Base-by-base conservation (phyloP, 345 rosid species). In the Eucalyptus victrix region DNA sequence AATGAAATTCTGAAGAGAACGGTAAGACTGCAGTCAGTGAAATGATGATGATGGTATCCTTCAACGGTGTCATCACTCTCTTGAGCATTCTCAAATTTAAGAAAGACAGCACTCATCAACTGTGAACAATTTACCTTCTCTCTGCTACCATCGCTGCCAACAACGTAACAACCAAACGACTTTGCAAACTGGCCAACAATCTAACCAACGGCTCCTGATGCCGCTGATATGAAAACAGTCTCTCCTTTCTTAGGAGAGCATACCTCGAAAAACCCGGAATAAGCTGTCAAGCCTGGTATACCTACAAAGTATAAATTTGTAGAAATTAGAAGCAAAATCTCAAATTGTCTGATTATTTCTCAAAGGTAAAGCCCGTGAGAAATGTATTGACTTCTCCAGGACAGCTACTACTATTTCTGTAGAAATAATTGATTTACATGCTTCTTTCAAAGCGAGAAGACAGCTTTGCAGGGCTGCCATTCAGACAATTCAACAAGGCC, bases 141-240 rank as follows among this genome's bases (percentile, higher is more conserved):
- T 88, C 72, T 89, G 89, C 90, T 93, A 69, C 95, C 94, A 21
- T 92, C 95, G 88, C 96, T 94, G 60, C 93, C 96, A 67, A 95
- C 97, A 58, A 94, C 95, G 87, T 93, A 93, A 88, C 96, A 95
- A 40, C 94, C 97, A 89, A 86, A 40, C 34, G 89, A 87, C 90
- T 95, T 94, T 6, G 95, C 96, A 69, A 95, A 91, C 69, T 95
- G 95, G 5, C 96, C 97, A 28, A 95, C 95, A n/a, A 94, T 93
- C 91, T 94, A 95, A 60, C 95, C 95, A 53, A 94, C 93, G 7
- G 95, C 96, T 28, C 97, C 97, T 2, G 92, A 62, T 28, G 96
- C 97, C 11, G 94, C 95, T 3, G 96, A 94, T 23, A 94, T 90
- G 53, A 88, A 95, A 28, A 93, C 93, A 6, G 87, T 80, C 42